Conservation (phyloP, 805 yeast species). For the Alloascoidea africana region DNA sequence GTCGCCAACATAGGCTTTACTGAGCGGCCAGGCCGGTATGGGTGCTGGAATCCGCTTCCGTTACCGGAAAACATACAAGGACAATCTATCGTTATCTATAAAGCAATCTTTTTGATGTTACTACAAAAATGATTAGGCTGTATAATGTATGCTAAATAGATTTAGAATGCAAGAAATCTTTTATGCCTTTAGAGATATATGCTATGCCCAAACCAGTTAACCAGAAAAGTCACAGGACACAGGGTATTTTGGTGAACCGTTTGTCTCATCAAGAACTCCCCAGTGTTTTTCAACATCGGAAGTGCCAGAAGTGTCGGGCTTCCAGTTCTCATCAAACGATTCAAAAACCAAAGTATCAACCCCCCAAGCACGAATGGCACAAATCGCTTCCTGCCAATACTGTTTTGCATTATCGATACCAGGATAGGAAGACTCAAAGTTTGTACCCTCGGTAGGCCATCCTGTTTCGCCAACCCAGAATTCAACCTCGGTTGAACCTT, state of each 20-base stretch:
- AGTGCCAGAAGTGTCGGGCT: conserved; percentile 80
- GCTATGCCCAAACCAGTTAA: no score
- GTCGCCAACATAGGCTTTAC: no score
- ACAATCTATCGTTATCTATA: no score
- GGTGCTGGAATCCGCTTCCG: no score
- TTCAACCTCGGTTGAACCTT: conserved; percentile 74
- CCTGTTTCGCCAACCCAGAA: conserved; percentile 98
- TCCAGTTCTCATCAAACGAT: conserved; percentile 94
- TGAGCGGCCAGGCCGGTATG: no score
- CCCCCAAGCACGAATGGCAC: conserved; percentile 95
- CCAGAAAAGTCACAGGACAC: conserved; percentile 13
- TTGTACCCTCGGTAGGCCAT: conserved; percentile 84
- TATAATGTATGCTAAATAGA: no score
- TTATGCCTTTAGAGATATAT: no score
- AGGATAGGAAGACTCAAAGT: conserved; percentile 54
- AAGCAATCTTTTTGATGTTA: no score
- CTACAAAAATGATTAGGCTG: no score
- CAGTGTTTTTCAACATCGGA: conserved; percentile 83
- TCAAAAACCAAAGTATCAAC: conserved; percentile 84
- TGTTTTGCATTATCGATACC: conserved; percentile 54
- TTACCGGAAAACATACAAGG: no score
- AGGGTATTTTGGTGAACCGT: conserved; percentile 18
- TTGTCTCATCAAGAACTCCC: conserved; percentile 67
- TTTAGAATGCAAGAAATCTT: no score
- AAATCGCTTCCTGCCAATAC: conserved; percentile 81